Conservation (phyloP, 108 stramenopile species). For the Nitzschia palea region DNA sequence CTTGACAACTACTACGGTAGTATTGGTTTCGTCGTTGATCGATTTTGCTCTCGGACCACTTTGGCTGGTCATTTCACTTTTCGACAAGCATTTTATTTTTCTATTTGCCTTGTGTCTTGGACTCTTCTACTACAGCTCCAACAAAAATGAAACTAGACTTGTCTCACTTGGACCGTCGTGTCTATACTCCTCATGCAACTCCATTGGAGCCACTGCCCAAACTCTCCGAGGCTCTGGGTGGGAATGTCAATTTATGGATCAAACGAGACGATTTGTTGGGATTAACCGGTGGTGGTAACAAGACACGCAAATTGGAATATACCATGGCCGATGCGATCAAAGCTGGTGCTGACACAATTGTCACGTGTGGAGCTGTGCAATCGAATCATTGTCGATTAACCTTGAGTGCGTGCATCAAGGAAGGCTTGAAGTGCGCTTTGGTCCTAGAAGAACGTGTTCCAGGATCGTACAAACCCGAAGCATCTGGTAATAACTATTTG, state of each 20-base stretch:
- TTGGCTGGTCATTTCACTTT: too few relatives aligned
- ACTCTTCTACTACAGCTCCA: neutral
- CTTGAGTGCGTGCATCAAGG: slow-evolving; percentile 28
- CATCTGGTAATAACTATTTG: slow-evolving; percentile 29
- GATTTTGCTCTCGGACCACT: too few relatives aligned
- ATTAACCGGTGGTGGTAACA: slow-evolving; percentile 38
- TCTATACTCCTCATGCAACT: slow-evolving; percentile 23
- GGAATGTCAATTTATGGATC: slow-evolving; percentile 29
- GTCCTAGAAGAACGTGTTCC: slow-evolving; percentile 43
- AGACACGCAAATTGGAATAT: slow-evolving; percentile 42
- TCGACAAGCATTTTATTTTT: too few relatives aligned
- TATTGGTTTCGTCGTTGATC: too few relatives aligned
- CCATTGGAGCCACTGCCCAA: slow-evolving; percentile 29
- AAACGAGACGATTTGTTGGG: slow-evolving; percentile 36
- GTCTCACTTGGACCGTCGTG: slow-evolving; percentile 14
- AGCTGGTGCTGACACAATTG: slow-evolving; percentile 34
- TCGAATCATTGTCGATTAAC: slow-evolving; percentile 46
- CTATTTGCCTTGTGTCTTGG: too few relatives aligned
- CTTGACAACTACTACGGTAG: too few relatives aligned
- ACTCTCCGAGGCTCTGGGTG: slow-evolving; percentile 19
- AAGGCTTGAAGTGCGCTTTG: slow-evolving; percentile 29
- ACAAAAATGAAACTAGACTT: slow-evolving; percentile 8
- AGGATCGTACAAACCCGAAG: slow-evolving; percentile 25
- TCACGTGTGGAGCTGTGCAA: slow-evolving; percentile 42
- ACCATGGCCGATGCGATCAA: slow-evolving; percentile 31